Base-by-base conservation (phyloP, 495 filamentous ascomycete genomes). In the Neurospora tetraspora region DNA sequence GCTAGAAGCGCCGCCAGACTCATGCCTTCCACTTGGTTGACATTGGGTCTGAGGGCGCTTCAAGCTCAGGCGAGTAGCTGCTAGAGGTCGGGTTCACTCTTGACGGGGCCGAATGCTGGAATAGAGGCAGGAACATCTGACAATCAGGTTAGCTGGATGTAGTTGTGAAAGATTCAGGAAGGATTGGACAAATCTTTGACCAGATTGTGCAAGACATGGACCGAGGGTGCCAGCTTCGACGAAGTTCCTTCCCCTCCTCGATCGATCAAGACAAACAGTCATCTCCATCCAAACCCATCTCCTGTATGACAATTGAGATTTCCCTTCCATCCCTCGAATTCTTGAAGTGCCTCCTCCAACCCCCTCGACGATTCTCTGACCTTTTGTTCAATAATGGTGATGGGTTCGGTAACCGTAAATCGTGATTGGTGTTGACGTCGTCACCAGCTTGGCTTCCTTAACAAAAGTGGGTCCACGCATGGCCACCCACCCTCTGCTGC, bases 1-100 rank as follows among this genome's bases (percentile, higher is more conserved):
- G 42, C 7, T 0, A 1, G 1, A n/a, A n/a, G 18, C 18, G 1
- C 42, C 1, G 0, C 10, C 3, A 45, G 18, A 45, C 7, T 20
- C 18, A 47, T 5, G 9, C 9, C 43, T 43, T 9, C 7, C 16
- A 8, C 18, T 45, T 47, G 43, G 43, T 0, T 8, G 11, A 20
- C 43, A 47, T 45, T 10, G 43, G 18, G 43, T 10, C 9, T 45
- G 3, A 45, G n/a, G 3, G 43, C 0, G 40, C 40, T 7, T 18
- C 40, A 3, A 18, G 16, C 40, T 3, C 40, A 40, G 40, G 16
- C 40, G 40, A 42, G 12, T 40, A 16, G 0, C 0, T 40, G 39
- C 12, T 40, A 14, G 39, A 39, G 39, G 39, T 16, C 12, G 39
- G 39, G 39, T 40, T 18, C 16, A 2, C 14, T 3, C 1, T 18